Evolutionary conservation across 2,329 filamentous ascomycete genomes (phyloP).

Genomic region (Fusarium guadeloupense): DNA sequence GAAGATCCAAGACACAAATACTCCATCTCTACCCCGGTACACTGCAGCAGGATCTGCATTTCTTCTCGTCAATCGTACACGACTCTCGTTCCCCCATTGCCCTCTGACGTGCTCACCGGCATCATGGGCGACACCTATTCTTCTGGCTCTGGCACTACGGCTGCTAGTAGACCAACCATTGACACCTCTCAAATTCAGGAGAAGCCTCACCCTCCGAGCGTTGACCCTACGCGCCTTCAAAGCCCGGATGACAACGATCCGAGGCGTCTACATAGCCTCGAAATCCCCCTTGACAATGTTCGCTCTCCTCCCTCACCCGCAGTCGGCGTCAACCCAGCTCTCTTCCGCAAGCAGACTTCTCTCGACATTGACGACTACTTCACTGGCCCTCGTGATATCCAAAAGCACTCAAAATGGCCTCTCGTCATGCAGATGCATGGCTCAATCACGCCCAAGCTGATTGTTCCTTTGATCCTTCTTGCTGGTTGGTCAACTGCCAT

Average conservation of each 20-base stretch:
- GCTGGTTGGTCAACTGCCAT: conserved; percentile 72
- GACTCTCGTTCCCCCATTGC: not conserved
- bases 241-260: conserved; percentile 15
- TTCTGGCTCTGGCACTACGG: conserved; percentile 23
- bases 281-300: conserved; percentile 44
- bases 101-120: conserved; percentile 7
- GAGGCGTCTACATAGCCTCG: conserved; percentile 40
- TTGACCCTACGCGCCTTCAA: conserved; percentile 24
- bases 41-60: conserved; percentile 39
- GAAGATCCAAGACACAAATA: not conserved
- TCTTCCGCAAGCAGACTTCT: conserved; percentile 48
- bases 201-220: conserved; percentile 3
- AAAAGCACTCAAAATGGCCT: conserved; percentile 80
- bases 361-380: conserved; percentile 70
- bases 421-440: conserved; percentile 80
- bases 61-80: not conserved
- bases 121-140: conserved; percentile 40
- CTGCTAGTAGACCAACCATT: conserved; percentile 29
- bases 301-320: conserved; percentile 46
- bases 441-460: conserved; percentile 77
- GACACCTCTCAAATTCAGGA: conserved; percentile 17
- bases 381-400: conserved; percentile 72
- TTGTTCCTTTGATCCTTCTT: conserved; percentile 72
- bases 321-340: conserved; percentile 41
- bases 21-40: not conserved